Evolutionary conservation across 768 basidiomycete genomes (phyloP).

Genomic region (Kwoniella europaea): DNA sequence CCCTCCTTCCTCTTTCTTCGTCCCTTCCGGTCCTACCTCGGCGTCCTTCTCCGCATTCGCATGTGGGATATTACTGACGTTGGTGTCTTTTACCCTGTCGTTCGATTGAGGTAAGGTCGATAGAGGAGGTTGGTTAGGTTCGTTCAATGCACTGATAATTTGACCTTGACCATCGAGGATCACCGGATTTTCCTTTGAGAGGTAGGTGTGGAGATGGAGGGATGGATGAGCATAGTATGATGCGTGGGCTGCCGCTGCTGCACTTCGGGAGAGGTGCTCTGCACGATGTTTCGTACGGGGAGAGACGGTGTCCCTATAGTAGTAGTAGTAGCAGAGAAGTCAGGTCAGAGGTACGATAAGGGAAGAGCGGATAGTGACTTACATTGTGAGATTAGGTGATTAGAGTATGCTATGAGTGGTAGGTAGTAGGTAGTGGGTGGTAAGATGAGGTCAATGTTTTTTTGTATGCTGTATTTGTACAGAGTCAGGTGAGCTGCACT

Average conservation of each 20-base stretch:
- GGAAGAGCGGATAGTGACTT: too few relatives aligned
- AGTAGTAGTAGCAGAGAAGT: not conserved
- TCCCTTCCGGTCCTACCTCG: constrained; percentile 38
- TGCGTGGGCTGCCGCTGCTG: constrained; percentile 50
- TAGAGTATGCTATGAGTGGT: too few relatives aligned
- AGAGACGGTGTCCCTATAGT: constrained; percentile 36
- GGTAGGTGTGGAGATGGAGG: constrained; percentile 46
- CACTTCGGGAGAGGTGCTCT: constrained; percentile 44
- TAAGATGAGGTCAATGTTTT: too few relatives aligned
- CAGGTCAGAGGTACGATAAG: too few relatives aligned
- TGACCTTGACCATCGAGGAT: constrained; percentile 5
- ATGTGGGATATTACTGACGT: constrained; percentile 20
- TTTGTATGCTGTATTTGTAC: too few relatives aligned
- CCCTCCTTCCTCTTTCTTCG: constrained; percentile 46
- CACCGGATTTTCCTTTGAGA: constrained; percentile 13
- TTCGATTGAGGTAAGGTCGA: not conserved
- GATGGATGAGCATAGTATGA: constrained; percentile 52
- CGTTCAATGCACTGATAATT: constrained; percentile 16
- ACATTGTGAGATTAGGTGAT: too few relatives aligned
- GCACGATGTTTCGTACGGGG: constrained; percentile 33
- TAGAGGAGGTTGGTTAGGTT: constrained; percentile 1
- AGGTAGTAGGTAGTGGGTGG: too few relatives aligned
- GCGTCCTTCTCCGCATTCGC: constrained; percentile 18
- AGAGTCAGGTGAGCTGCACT: too few relatives aligned
- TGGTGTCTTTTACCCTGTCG: not conserved